Base-by-base conservation (phyloP, 345 rosid species). In the Boechera divaricarpa region DNA sequence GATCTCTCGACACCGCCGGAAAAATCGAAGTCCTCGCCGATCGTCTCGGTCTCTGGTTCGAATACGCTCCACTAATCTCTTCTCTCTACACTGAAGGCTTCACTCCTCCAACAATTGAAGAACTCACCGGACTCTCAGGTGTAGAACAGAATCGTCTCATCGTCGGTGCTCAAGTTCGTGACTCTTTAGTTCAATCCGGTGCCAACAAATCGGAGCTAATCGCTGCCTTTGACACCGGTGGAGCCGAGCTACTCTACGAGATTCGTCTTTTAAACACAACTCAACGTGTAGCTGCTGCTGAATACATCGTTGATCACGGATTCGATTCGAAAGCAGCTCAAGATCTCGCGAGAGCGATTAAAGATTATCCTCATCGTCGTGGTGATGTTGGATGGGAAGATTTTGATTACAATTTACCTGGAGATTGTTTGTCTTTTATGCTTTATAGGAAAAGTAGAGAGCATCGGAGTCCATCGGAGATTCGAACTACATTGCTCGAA, bases 11-110 rank as follows among this genome's bases (percentile, higher is more conserved):
- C 83, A 7, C 75, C 62, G 76, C 85, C 64, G 79, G 74, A 10
- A 92, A 90, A 70, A 78, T 94, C 74, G 91, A 92, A 15, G 80
- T 89, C 81, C 93, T 94, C 66, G 26, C 95, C 29, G 87, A 85
- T 69, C 90, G 97, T 36, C 79, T 86, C 55, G 98, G 92, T 42
- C 87, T 83, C 71, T 94, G 98, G 97, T 90, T 80, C 82, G 95
- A 90, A 56, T 95, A 87, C 79, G 97, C 99, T 15, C 92, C 96
- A 0, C 86, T 95, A 26, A 92, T 95, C n/a, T 57, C 97, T 15
- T 81, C 89, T 11, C 87, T 95, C 10, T 48, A 88, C 81, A 85
- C 83, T 48, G 98, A 95, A 75, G 99, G 99, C 16, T 89, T 90
- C 82, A 48, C 88, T 33, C 83, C 96, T 10, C 81, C 97, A 6